Evolutionary conservation across 257 asterid genomes (phyloP), one percentile per base, ranked within the genome.

Genomic region (Fraxinus anomala): DNA sequence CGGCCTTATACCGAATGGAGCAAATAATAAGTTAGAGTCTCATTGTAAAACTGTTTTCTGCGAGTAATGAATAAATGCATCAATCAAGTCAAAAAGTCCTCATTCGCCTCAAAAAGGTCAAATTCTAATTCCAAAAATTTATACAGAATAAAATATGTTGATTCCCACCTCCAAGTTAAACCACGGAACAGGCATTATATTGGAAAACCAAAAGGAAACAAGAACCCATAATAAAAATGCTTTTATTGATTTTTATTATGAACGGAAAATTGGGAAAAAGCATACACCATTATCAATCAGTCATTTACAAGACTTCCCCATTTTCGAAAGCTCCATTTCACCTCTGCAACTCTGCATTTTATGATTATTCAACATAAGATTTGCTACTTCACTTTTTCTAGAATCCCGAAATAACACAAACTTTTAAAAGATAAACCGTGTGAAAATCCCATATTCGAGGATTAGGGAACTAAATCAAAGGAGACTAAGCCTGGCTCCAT

Each of bases 401-500:
- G n/a, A 44, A 36, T 49, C 36, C 74, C 65, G 79, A 66, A 30
- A 78, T 67, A 82, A 73, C 47, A 61, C 36, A 34, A 76, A 75
- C 21, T 39, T 51, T 63, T 40, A 0, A 68, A 68, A 67, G 2
- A 70, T 71, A 76, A 72, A 72, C 24, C 72, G 80, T 80, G 28
- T 73, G 73, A 87, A 71, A 73, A 21, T 44, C 42, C 71, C 65
- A 80, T 70, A 71, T 73, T 70, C 17, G 16, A 4, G 51, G 51
- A 13, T 42, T 11, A 11, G 3, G 51, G 51, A 85, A 79, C 75
- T 77, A 65, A 34, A 34, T 34, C 37, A 34, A 34, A 34, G 37
- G 37, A 0, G 31, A 28, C 6, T 34, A 83, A 88, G 97, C 95
- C 97, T 91, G 95, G 97, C 93, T 87, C 82, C 95, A 87, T 85